These are phyloP conservation scores for Quambalaria eucalypti DNA, from an alignment of 1,284 basidiomycete genomes.

Conservation along the genomic window DNA sequence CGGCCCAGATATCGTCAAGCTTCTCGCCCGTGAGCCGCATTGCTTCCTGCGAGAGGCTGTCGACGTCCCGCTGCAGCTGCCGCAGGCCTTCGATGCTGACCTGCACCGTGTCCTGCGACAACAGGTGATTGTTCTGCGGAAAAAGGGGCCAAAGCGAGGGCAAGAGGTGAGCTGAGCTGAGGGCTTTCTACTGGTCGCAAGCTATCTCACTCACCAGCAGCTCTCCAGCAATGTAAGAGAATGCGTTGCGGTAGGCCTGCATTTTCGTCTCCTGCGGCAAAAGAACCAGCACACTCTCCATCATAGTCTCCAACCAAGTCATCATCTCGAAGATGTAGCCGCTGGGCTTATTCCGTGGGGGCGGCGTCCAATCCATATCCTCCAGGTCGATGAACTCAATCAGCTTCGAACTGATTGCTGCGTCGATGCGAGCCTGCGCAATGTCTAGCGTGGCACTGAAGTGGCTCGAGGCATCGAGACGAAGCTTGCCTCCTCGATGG, in stretches of 20 bases:
- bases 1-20: slow-evolving; percentile 2
- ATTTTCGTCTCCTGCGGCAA: slow-evolving; percentile 67
- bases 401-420: slow-evolving; percentile 81
- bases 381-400: slow-evolving; percentile 90
- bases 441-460: slow-evolving; percentile 64
- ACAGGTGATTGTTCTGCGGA: slow-evolving; percentile 16
- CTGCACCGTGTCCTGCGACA: slow-evolving; percentile 16
- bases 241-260: slow-evolving; percentile 74
- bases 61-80: slow-evolving; percentile 14
- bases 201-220: slow-evolving; percentile 60
- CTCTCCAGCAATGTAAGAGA: slow-evolving; percentile 73
- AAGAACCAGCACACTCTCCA: slow-evolving; percentile 80
- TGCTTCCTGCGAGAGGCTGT: slow-evolving; percentile 9
- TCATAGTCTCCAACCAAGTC: slow-evolving; percentile 91
- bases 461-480: slow-evolving; percentile 59
- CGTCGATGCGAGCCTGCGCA: slow-evolving; percentile 69
- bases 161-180: neutral
- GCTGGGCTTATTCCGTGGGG: slow-evolving; percentile 59
- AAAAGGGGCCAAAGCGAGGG: neutral
- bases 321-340: slow-evolving; percentile 88
- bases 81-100: slow-evolving; percentile 9
- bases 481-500: slow-evolving; percentile 70
- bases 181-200: too few relatives aligned
- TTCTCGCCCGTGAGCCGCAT: neutral
- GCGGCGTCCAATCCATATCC: slow-evolving; percentile 77